Evolutionary conservation across 169 alveolate species (phyloP).

Genomic region (Besnoitia besnoiti): DNA sequence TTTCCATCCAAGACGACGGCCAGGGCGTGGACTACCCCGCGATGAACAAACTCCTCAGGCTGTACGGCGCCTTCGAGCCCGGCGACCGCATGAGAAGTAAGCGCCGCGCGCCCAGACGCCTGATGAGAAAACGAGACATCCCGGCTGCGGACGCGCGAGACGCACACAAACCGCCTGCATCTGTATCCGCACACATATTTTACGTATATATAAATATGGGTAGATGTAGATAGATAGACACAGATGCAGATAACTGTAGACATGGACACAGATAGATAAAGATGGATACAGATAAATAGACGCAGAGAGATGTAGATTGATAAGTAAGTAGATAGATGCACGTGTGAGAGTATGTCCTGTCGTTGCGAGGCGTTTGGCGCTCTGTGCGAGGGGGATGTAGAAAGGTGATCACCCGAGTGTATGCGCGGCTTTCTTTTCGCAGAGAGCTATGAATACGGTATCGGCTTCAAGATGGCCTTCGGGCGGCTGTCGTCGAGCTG

Average conservation of each 20-base stretch:
- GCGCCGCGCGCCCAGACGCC: too few relatives aligned
- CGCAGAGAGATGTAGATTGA: not conserved
- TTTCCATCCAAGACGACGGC: slow-evolving; percentile 65
- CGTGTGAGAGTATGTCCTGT: not conserved
- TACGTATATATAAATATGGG: not conserved
- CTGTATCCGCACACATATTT: too few relatives aligned
- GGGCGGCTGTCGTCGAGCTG: slow-evolving; percentile 87
- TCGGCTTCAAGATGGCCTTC: slow-evolving; percentile 89
- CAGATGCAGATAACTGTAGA: not conserved
- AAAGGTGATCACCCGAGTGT: not conserved
- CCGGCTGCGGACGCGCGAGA: too few relatives aligned
- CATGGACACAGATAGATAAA: not conserved
- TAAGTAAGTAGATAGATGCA: not conserved
- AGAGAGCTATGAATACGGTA: slow-evolving; percentile 81
- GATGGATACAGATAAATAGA: not conserved
- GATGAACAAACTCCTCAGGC: slow-evolving; percentile 66
- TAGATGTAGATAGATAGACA: not conserved
- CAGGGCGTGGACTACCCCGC: slow-evolving; percentile 70
- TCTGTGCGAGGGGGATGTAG: not conserved
- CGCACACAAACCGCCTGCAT: too few relatives aligned
- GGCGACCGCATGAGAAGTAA: slow-evolving; percentile 66
- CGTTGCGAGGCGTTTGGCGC: not conserved
- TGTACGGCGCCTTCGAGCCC: slow-evolving; percentile 68
- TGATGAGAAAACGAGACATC: too few relatives aligned
- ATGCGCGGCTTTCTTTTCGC: not conserved